Percentiles rank a stretch among this genome's conserved stretches.
Conservation (phyloP, 2,329 filamentous ascomycete species). For the Aspergillus intermedius region DNA sequence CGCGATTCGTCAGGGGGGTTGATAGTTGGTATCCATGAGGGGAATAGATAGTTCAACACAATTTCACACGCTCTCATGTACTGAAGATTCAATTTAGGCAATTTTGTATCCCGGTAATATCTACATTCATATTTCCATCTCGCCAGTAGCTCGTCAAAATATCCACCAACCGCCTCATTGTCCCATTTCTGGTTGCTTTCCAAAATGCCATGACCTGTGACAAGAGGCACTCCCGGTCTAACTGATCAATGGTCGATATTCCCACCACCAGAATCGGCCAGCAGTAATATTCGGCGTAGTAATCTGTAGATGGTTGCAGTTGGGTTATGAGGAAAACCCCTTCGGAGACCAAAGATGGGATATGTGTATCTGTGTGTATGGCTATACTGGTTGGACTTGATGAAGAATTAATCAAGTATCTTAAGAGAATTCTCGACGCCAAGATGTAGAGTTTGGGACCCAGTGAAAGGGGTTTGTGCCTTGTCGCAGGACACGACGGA, state of each 20-base stretch:
- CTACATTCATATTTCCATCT: no score
- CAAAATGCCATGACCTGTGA: slow-evolving; percentile 14
- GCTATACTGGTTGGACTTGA: not conserved
- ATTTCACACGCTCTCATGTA: no score
- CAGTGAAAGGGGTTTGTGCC: not conserved
- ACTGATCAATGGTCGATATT: slow-evolving; percentile 2
- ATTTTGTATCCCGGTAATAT: no score
- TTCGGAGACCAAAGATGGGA: slow-evolving; percentile 8
- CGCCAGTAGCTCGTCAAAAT: slow-evolving; percentile 7
- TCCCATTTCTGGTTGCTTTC: slow-evolving; percentile 16
- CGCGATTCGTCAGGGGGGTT: not conserved
- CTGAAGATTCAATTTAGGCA: no score
- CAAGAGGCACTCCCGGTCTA: slow-evolving; percentile 10
- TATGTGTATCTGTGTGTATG: not conserved
- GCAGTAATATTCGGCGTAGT: slow-evolving; percentile 22
- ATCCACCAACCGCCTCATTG: slow-evolving; percentile 15
- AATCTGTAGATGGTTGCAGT: slow-evolving; percentile 14
- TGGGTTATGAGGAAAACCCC: slow-evolving; percentile 7
- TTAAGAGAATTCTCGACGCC: slow-evolving; percentile 11
- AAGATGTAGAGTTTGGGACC: slow-evolving; percentile 13
- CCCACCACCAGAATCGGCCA: slow-evolving; percentile 19
- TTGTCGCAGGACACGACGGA: not conserved
- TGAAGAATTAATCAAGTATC: slow-evolving; percentile 1
- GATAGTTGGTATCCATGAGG: not conserved
- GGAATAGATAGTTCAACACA: no score